Base-by-base conservation (phyloP, 306 rosid species). In the Dryas alaskensis region DNA sequence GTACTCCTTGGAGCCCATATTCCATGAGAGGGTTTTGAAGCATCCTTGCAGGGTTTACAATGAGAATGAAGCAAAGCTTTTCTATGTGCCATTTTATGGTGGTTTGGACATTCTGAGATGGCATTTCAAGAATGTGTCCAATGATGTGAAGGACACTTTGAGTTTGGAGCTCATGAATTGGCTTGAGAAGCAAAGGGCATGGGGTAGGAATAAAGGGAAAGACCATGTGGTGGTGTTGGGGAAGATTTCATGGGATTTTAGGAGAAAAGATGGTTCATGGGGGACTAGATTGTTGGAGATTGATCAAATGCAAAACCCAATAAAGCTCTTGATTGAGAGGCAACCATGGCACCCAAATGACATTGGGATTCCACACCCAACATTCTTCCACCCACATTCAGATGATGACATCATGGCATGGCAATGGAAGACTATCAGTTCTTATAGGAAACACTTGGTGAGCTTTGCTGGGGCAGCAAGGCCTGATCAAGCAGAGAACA, bases 181-280 rank as follows among this genome's bases (percentile, higher is more conserved):
- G 93, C 93, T 90, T 54, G 76, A 85, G 66, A 84, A 55, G 54
- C 88, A 76, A 58, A 54, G 10, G 44, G 16, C 86, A 39, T 90
- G 96, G 96, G 64, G 64, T 60, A 64, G 48, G 51, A 86, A 85
- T 37, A 79, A 83, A 6, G 89, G 96, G 59, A 86, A 85, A 78
- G 96, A 90, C 81, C 93, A 88, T 76, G 88, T 86, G 3, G 65
- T 90, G 80, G 96, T 86, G 70, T 77, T 90, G 81, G 96, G 96
- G 4, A 90, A 90, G 69, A 83, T 90, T 72, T 90, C 96, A 10
- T 88, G 96, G 96, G 96, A 90, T 82, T 90, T 90, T 50, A 76
- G 96, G 79, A 79, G 96, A 70, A 62, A 72, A 2, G 72, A 37
- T 19, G 62, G 70, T 0, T 79, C 82, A 19, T 90, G 96, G 93